Evolutionary conservation across 352 stramenopile species (phyloP).

Genomic region (Pythium insidiosum): DNA sequence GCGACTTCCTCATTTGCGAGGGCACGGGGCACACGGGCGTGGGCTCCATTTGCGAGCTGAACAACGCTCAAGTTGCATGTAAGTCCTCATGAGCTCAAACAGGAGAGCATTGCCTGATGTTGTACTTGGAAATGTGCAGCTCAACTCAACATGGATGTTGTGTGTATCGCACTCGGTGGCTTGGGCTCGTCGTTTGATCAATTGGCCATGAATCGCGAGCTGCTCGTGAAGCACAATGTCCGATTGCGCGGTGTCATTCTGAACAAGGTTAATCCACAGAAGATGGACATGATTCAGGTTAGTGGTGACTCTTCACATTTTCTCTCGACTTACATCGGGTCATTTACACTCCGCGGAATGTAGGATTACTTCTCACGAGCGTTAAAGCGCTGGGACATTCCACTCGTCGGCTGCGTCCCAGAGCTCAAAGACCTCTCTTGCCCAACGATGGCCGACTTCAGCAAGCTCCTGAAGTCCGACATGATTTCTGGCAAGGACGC

Average conservation of each 20-base stretch:
- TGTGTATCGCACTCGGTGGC: slow-evolving; percentile 72
- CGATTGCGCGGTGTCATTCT: slow-evolving; percentile 74
- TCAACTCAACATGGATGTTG: slow-evolving; percentile 72
- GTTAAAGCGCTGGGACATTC: slow-evolving; percentile 85
- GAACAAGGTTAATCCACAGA: slow-evolving; percentile 84
- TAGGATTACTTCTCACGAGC: slow-evolving; percentile 86
- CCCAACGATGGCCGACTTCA: slow-evolving; percentile 83
- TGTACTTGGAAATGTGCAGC: too few species aligned
- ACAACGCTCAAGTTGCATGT: slow-evolving; percentile 87
- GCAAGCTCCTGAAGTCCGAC: slow-evolving; percentile 77
- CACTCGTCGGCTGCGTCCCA: slow-evolving; percentile 84
- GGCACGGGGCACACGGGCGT: slow-evolving; percentile 91
- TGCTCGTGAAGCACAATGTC: slow-evolving; percentile 74
- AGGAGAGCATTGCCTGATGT: too few species aligned
- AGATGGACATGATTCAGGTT: slow-evolving; percentile 89
- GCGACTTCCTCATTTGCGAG: slow-evolving; percentile 93
- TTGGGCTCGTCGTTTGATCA: slow-evolving; percentile 84
- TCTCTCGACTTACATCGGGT: too few species aligned
- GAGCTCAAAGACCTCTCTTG: slow-evolving; percentile 75
- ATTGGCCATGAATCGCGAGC: slow-evolving; percentile 76
- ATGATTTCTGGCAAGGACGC: slow-evolving; percentile 71
- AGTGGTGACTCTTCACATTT: background rate
- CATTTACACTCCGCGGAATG: too few species aligned
- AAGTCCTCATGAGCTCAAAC: too few species aligned
- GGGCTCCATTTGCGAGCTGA: slow-evolving; percentile 86